Base-by-base conservation (phyloP, 176 grass and related monocot genomes). In the Areca catechu region DNA sequence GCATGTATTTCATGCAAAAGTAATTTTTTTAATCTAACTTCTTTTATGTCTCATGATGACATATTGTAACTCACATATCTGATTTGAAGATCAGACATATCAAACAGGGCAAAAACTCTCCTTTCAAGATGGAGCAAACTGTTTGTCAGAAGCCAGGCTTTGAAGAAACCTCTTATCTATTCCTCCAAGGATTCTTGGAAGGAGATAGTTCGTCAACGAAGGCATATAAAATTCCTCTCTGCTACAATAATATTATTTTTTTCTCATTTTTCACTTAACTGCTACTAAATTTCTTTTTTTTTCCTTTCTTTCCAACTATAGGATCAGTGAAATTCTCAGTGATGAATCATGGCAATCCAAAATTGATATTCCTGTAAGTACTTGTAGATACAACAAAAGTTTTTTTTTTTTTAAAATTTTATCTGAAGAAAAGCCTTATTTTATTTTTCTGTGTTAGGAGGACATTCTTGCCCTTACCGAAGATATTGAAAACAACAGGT, bases 61-160 rank as follows among this genome's bases (percentile, higher is more conserved):
- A 66, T 81, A 78, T 72, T 81, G 57, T 27, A 77, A 75, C 58
- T 69, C 73, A 77, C 48, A 51, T 51, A 60, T 74, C 78, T 86
- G 63, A 71, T 92, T 80, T 84, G 78, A 92, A 92, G 66, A 88
- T 97, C 83, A 98, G 93, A 88, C 74, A 85, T 98, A 82, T 92
- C 87, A 77, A 85, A 86, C 72, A 98, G 73, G 78, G 87, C 93
- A 22, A 88, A 71, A 63, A 65, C 73, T 24, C 76, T 98, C 53
- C 84, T 98, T 47, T 82, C 86, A 69, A 85, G 82, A 82, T 92
- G 85, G 81, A 98, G 83, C 78, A 98, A 98, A 79, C 65, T 85
- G 58, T 77, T 97, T 28, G 54, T 85, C 54, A 77, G 78, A 29
- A 92, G 75, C 62, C 87, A 91, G 24, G 76, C 82, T 17, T 65